Evolutionary conservation across 352 stramenopile species (phyloP).

Genomic region (Globisporangium recalcitrans): DNA sequence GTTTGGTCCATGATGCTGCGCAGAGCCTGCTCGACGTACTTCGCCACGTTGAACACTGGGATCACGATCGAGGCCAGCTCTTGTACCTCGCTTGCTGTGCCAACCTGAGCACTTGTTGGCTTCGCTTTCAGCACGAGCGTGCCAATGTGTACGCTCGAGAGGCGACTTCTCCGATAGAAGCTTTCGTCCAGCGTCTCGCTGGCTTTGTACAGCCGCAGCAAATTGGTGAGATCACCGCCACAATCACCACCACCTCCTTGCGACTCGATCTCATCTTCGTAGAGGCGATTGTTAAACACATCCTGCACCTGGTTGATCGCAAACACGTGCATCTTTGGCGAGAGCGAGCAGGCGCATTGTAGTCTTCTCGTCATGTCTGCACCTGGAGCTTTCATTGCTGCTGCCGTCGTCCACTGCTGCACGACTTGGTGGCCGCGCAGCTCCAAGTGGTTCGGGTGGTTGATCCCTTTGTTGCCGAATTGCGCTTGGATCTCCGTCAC

Average conservation of each 20-base stretch:
- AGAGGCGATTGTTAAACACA: constrained; percentile 68
- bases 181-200: constrained; percentile 43
- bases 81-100: neutral
- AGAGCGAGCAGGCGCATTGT: constrained; percentile 38
- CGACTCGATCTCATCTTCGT: constrained; percentile 16
- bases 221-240: constrained; percentile 29
- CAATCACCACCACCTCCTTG: constrained; percentile 13
- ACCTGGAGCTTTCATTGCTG: neutral
- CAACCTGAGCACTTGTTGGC: neutral
- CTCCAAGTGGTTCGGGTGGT: constrained; percentile 62
- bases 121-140: constrained; percentile 38
- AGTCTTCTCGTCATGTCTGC: constrained; percentile 25
- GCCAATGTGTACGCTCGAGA: constrained; percentile 79
- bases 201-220: constrained; percentile 27
- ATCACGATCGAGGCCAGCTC: constrained; percentile 61
- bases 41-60: constrained; percentile 57
- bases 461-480: constrained; percentile 31
- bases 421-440: constrained; percentile 50
- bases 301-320: constrained; percentile 86
- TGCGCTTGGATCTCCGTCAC: constrained; percentile 24
- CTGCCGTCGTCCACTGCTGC: constrained; percentile 10
- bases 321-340: constrained; percentile 68
- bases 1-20: constrained; percentile 34
- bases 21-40: constrained; percentile 39
- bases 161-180: constrained; percentile 46